Conservation (phyloP, 2,329 filamentous ascomycete species). For the Thelonectria olida region DNA sequence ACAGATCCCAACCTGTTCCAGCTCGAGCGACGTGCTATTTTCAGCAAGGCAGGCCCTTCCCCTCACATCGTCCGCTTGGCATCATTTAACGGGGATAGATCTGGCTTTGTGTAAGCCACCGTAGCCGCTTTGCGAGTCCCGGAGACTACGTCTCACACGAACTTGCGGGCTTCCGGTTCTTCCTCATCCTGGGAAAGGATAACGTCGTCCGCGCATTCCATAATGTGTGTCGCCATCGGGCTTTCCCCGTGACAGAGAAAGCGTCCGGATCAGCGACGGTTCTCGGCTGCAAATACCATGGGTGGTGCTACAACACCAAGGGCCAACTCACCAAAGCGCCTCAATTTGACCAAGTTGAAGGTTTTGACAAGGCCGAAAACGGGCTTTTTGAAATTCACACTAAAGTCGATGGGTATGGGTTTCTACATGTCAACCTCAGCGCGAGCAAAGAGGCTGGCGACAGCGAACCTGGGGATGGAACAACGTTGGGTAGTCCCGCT, state of each 20-base stretch:
- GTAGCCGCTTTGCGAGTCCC: slow-evolving; percentile 43
- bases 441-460: neutral
- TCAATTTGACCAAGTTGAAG: slow-evolving; percentile 48
- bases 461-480: neutral
- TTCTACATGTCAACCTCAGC: slow-evolving; percentile 19
- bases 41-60: slow-evolving; percentile 32
- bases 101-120: slow-evolving; percentile 50
- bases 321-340: slow-evolving; percentile 55
- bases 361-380: slow-evolving; percentile 51
- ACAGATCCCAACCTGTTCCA: slow-evolving; percentile 49
- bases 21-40: slow-evolving; percentile 55
- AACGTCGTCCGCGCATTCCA: slow-evolving; percentile 45
- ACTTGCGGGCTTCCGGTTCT: slow-evolving; percentile 49
- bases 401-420: slow-evolving; percentile 3
- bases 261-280: slow-evolving; percentile 48
- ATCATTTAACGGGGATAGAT: slow-evolving; percentile 37
- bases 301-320: slow-evolving; percentile 55
- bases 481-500: neutral
- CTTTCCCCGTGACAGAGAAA: slow-evolving; percentile 51
- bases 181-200: slow-evolving; percentile 46
- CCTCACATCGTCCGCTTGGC: neutral
- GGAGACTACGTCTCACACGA: slow-evolving; percentile 48
- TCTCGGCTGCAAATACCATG: slow-evolving; percentile 55
- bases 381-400: slow-evolving; percentile 23
- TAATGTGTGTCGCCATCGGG: slow-evolving; percentile 56